phyloP scores from a whole-genome alignment of 106 monocot genomes.

The Phalaenopsis equestris region DNA sequence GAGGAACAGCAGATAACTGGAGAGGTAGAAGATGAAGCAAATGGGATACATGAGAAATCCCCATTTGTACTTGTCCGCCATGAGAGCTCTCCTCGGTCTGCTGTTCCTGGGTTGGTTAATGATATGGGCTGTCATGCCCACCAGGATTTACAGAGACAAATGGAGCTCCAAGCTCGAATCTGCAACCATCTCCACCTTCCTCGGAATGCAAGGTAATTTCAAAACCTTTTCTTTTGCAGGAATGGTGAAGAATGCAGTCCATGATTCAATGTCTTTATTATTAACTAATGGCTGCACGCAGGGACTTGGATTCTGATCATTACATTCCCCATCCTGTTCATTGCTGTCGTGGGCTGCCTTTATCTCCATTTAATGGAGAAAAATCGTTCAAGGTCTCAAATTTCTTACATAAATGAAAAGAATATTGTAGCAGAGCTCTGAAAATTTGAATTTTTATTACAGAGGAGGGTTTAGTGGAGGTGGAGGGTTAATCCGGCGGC shows the following conservation, averaged over 20 bases:
- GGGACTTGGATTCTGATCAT: conserved; percentile 42
- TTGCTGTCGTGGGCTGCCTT: conserved; percentile 56
- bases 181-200: background rate
- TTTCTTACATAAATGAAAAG: no score
- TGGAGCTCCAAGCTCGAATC: background rate
- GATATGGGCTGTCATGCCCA: background rate
- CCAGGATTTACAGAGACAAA: background rate
- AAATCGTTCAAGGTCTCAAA: background rate
- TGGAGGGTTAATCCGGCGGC: background rate
- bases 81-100: background rate
- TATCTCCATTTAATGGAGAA: conserved; percentile 38
- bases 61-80: background rate
- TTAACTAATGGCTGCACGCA: conserved; percentile 9
- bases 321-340: conserved; percentile 55
- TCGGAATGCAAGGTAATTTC: background rate
- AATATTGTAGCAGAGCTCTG: no score
- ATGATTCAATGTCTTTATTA: no score
- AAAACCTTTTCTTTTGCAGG: background rate
- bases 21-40: no score
- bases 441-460: no score
- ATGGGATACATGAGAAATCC: no score
- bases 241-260: background rate
- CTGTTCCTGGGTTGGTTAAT: conserved; percentile 1
- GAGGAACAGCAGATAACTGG: no score
- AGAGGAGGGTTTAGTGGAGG: no score